Evolutionary conservation across 139 green algal species (phyloP).

Genomic region (Tetradesmus lagerheimii): DNA sequence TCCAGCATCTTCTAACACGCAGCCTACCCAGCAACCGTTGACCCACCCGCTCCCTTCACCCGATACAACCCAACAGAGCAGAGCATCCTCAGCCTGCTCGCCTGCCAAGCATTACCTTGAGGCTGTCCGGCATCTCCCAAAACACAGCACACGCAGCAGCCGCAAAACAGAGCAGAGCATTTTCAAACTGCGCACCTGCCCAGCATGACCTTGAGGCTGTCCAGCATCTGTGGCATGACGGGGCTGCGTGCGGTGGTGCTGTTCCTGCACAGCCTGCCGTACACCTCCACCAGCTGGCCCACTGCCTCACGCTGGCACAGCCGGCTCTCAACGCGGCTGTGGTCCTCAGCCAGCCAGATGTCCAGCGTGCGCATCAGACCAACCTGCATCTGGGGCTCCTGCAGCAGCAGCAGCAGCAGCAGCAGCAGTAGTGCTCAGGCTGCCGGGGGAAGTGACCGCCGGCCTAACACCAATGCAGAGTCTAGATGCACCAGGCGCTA

Average conservation of each 20-base stretch:
- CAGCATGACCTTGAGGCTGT: conserved; percentile 60
- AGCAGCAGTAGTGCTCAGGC: background rate
- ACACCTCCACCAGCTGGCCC: conserved; percentile 69
- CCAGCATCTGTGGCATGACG: conserved; percentile 64
- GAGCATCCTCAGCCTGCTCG: too few relatives aligned
- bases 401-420: background rate
- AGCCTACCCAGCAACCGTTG: too few relatives aligned
- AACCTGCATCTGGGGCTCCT: conserved; percentile 64
- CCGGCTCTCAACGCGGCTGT: conserved; percentile 68
- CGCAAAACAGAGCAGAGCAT: too few relatives aligned
- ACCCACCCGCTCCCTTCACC: too few relatives aligned
- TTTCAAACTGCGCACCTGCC: conserved; percentile 25
- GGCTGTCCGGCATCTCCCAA: too few relatives aligned
- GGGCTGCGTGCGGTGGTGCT: conserved; percentile 30
- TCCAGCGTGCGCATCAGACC: conserved; percentile 75
- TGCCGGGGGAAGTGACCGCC: too few relatives aligned
- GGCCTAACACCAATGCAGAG: too few relatives aligned
- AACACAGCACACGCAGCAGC: background rate
- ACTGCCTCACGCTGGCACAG: conserved; percentile 68
- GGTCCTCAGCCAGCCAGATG: conserved; percentile 79
- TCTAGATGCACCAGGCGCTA: background rate
- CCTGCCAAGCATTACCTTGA: too few relatives aligned
- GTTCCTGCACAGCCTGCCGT: conserved; percentile 41
- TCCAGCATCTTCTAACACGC: background rate
- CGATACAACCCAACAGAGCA: too few relatives aligned